Evolutionary conservation across 1,139 yeast species (phyloP).

Genomic region (Pichia sp.): DNA sequence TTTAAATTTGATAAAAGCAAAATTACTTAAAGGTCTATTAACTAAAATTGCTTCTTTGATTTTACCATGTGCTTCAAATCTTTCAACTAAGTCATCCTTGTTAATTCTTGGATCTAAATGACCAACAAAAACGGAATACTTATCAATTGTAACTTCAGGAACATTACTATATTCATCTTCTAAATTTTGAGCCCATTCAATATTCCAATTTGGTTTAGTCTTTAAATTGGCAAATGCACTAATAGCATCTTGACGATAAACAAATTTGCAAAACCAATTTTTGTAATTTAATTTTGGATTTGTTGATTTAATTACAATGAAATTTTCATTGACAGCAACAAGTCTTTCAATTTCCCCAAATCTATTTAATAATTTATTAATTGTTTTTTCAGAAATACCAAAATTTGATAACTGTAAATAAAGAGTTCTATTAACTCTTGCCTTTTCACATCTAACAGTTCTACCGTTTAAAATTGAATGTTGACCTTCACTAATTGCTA

Average conservation of each 20-base stretch:
- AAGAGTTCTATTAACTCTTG: conserved; percentile 83
- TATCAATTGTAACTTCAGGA: conserved; percentile 49
- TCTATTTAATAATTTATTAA: conserved; percentile 37
- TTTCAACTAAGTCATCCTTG: conserved; percentile 45
- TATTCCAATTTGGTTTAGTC: conserved; percentile 44
- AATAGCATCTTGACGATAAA: conserved; percentile 85
- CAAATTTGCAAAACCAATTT: conserved; percentile 78
- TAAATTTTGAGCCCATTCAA: conserved; percentile 83
- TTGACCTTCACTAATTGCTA: conserved; percentile 65
- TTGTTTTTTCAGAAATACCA: conserved; percentile 27
- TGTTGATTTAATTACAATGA: conserved; percentile 15
- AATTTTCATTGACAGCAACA: conserved; percentile 42
- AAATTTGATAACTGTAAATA: conserved; percentile 38
- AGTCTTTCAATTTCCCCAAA: conserved; percentile 76
- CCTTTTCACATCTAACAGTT: conserved; percentile 78
- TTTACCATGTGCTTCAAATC: conserved; percentile 64
- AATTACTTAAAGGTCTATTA: conserved; percentile 46
- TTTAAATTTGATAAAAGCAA: conserved; percentile 65
- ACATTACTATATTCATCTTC: conserved; percentile 36
- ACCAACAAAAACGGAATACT: conserved; percentile 68
- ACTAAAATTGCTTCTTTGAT: conserved; percentile 48
- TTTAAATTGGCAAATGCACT: conserved; percentile 72
- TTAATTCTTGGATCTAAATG: conserved; percentile 54
- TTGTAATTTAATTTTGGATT: conserved; percentile 23
- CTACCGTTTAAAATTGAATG: conserved; percentile 67